Evolutionary conservation across 805 yeast species (phyloP).

Genomic region (Yamadazyma akitaensis): DNA sequence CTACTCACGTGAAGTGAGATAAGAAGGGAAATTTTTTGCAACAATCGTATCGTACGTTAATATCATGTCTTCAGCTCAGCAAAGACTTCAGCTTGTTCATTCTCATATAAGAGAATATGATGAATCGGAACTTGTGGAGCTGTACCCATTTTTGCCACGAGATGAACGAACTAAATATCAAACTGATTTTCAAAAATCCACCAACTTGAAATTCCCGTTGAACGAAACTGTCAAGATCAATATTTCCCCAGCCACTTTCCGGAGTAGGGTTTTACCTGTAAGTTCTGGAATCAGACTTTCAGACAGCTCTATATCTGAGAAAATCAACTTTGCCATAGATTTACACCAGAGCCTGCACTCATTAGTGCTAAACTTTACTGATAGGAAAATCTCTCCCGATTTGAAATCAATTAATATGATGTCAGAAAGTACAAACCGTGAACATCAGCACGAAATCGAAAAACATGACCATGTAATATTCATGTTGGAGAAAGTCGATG

Average conservation of each 20-base stretch:
- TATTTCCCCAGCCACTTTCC: neutral
- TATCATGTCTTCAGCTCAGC: constrained; percentile 3
- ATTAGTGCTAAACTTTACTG: constrained; percentile 4
- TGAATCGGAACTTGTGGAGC: constrained; percentile 8
- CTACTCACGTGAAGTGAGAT: constrained; percentile 8
- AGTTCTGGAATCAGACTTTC: neutral
- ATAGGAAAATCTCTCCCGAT: neutral
- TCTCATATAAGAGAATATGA: constrained; percentile 9
- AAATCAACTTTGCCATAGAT: neutral
- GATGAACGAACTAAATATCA: constrained; percentile 6
- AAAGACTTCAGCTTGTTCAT: constrained; percentile 11
- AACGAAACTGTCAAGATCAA: constrained; percentile 1
- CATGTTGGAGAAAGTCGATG: neutral
- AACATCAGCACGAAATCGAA: neutral
- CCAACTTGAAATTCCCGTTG: constrained; percentile 1
- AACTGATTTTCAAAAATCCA: constrained; percentile 2
- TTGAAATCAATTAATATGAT: neutral
- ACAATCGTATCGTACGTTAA: neutral
- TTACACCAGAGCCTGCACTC: neutral
- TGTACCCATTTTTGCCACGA: constrained; percentile 10
- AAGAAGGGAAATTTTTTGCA: constrained; percentile 2
- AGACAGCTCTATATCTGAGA: neutral
- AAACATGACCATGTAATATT: neutral
- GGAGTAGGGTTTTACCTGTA: neutral
- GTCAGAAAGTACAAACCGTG: neutral